Conservation (phyloP, 169 alveolate genomes). For the Amoebophrya sp. region DNA sequence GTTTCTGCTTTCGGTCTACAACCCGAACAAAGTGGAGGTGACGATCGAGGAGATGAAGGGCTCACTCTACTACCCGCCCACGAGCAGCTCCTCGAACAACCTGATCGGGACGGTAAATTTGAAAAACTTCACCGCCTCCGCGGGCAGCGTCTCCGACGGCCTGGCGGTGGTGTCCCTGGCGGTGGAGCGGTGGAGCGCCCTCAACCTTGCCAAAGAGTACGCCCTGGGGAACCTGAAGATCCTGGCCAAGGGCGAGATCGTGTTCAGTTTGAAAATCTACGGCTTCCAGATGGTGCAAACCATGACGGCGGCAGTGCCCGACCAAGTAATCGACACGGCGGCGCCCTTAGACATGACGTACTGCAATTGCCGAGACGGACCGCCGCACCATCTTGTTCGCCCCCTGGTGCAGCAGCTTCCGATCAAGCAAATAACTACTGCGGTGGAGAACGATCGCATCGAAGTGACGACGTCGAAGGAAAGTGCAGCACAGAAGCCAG, state of each 20-base stretch:
- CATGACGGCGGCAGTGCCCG: neutral
- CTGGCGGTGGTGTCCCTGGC: neutral
- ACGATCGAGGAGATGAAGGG: neutral
- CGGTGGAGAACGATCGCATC: too few species aligned
- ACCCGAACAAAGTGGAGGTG: neutral
- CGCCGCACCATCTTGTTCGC: neutral
- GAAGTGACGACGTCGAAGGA: too few species aligned
- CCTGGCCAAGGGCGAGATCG: neutral
- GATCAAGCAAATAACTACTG: too few species aligned
- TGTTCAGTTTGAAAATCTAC: neutral
- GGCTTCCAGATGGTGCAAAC: neutral
- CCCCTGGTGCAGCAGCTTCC: too few species aligned
- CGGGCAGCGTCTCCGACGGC: neutral
- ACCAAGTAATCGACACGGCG: neutral
- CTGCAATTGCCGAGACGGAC: neutral
- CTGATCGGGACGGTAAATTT: neutral
- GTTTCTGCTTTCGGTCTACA: neutral
- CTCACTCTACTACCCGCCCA: neutral
- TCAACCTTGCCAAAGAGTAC: neutral
- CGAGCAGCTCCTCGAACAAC: neutral
- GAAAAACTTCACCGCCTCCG: neutral
- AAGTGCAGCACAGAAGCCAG: too few species aligned
- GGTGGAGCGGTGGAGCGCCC: neutral
- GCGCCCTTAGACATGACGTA: neutral
- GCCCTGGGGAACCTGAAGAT: neutral